A percentile compares a stretch with the other conserved stretches of the same genome.
Conservation (phyloP, 495 filamentous ascomycete genomes). For the Daldinia childiae region DNA sequence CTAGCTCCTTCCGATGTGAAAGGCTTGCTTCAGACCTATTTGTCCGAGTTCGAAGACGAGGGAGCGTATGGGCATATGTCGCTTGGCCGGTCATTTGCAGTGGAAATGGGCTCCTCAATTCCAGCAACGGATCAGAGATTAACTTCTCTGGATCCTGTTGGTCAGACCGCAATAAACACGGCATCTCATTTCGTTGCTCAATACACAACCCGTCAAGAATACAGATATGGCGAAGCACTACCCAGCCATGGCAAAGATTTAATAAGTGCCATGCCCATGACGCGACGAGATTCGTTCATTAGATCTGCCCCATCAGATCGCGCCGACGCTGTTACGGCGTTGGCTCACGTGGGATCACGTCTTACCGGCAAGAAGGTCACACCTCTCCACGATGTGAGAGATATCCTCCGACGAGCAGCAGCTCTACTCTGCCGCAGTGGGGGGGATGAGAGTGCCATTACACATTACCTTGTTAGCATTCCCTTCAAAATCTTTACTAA, state of each 20-base stretch:
- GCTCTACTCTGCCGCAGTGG: slow-evolving; percentile 81
- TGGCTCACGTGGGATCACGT: slow-evolving; percentile 73
- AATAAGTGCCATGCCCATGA: slow-evolving; percentile 64
- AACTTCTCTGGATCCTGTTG: slow-evolving; percentile 75
- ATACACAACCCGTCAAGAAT: slow-evolving; percentile 96
- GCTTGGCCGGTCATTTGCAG: slow-evolving; percentile 91
- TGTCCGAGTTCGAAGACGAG: slow-evolving; percentile 92
- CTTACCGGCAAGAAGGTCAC: slow-evolving; percentile 70
- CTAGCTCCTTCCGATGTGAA: slow-evolving; percentile 95
- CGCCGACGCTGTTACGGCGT: slow-evolving; percentile 65
- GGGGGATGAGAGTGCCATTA: slow-evolving; percentile 75
- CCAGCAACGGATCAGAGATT: slow-evolving; percentile 89
- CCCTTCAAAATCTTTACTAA: slow-evolving; percentile 94
- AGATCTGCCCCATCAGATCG: slow-evolving; percentile 57
- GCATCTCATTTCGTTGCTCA: slow-evolving; percentile 96
- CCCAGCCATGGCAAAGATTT: slow-evolving; percentile 71
- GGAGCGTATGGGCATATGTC: slow-evolving; percentile 88
- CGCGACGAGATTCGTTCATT: slow-evolving; percentile 54
- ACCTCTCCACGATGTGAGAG: slow-evolving; percentile 77
- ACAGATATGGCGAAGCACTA: slow-evolving; percentile 78
- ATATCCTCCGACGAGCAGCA: slow-evolving; percentile 82
- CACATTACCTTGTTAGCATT: slow-evolving; percentile 86
- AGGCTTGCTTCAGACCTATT: slow-evolving; percentile 90
- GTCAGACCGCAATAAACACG: slow-evolving; percentile 78
- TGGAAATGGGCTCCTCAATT: slow-evolving; percentile 89